A percentile compares a stretch with the other conserved stretches of the same genome.
These are phyloP conservation scores for Bauhinia variegata DNA, from an alignment of 306 rosid species.

Conservation along the genomic window DNA sequence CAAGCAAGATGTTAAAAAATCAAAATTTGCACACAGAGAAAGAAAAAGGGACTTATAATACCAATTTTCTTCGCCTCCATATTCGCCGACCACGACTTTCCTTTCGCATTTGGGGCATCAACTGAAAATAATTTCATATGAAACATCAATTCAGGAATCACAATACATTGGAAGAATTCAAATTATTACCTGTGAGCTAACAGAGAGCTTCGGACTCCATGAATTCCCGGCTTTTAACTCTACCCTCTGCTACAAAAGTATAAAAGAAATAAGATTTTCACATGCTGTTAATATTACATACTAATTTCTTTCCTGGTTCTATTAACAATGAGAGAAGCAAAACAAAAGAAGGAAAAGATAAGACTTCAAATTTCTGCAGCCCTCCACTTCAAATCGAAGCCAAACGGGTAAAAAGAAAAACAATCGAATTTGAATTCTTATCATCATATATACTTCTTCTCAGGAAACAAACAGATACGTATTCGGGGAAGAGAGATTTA, in stretches of 20 bases:
- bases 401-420: background rate
- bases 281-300: background rate
- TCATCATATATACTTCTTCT: background rate
- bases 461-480: conserved; percentile 21
- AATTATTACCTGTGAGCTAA: conserved; percentile 52
- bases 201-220: conserved; percentile 43
- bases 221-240: conserved; percentile 48
- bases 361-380: background rate
- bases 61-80: conserved; percentile 91
- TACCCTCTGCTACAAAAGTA: conserved; percentile 54
- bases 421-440: background rate
- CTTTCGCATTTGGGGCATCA: conserved; percentile 54
- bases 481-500: conserved; percentile 24
- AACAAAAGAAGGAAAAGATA: background rate
- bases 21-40: background rate
- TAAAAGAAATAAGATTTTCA: background rate
- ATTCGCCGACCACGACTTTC: conserved; percentile 58
- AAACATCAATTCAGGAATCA: conserved; percentile 10
- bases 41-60: conserved; percentile 33
- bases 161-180: background rate
- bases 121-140: conserved; percentile 48
- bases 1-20: background rate
- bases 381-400: background rate
- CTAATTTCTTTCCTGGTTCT: background rate
- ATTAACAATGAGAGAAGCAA: background rate